Base-by-base conservation (phyloP, 495 filamentous ascomycete species). In the Tuber aestivum region DNA sequence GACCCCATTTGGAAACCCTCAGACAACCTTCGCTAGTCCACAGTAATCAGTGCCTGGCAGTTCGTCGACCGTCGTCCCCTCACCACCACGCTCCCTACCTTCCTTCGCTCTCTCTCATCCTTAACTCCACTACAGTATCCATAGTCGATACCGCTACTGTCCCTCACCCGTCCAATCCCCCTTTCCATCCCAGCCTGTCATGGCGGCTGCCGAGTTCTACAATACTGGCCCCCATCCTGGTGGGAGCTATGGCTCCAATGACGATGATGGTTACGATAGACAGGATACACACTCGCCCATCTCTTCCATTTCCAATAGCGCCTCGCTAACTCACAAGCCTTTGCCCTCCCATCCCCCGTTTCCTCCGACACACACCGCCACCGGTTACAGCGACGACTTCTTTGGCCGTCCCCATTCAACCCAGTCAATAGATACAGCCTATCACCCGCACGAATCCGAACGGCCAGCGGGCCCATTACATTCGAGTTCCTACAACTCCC, bases 121-220 rank as follows among this genome's bases (percentile, higher is more conserved):
- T 45, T 41, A 35, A 20, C 40, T 41, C 45, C 14, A n/a, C n/a
- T n/a, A n/a, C n/a, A n/a, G 21, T 44, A 41, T 68, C 68, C 35
- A 65, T n/a, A 45, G 61, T 40, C 73, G 45, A 74, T 69, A 48
- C 74, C 37, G 45, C 44, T 44, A 48, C 74, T n/a, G 21, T 16
- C 50, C 50, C n/a, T 69, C 69, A 27, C 2, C 16, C 50, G 8
- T 18, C 40, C 42, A 8, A 27, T 71, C 40, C 14, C 41, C 12
- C 2, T 23, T 38, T 44, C 9, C 5, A 27, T 48, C 38, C 38
- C 65, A 65, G 73, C 76, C 80, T 83, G 89, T 70, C 82, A 97
- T 96, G 93, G 91, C 93, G 72, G 88, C 92, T 76, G 92, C 94
- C 86, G 91, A 93, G 75, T 94, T 94, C 84, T 94, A 94, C 86